Percentiles rank a stretch among this genome's conserved stretches.
phyloP scores from a whole-genome alignment of 805 yeast species.

The Ogataea saltuana region DNA sequence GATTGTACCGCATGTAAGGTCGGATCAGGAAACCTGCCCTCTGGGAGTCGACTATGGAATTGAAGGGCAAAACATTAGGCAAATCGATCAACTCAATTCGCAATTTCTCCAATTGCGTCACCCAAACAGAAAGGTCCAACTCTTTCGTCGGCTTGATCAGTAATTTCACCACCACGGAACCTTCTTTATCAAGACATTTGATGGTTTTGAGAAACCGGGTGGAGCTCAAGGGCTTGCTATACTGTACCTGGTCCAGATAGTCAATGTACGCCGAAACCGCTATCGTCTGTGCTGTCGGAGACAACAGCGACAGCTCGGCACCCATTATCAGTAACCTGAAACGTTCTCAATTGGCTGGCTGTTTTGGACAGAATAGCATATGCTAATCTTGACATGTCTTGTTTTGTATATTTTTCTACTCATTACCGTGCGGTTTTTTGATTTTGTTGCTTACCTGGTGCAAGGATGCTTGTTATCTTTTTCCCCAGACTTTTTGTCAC shows the following conservation, averaged over 20 bases:
- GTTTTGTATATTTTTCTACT: not conserved
- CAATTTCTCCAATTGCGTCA: slow-evolving; percentile 36
- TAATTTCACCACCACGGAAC: slow-evolving; percentile 75
- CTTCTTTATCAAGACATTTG: slow-evolving; percentile 72
- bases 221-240: slow-evolving; percentile 71
- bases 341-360: too few species aligned
- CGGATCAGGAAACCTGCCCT: slow-evolving; percentile 90
- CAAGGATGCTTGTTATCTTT: not conserved
- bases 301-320: slow-evolving; percentile 76
- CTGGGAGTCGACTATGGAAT: slow-evolving; percentile 78
- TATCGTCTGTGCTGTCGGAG: slow-evolving; percentile 90
- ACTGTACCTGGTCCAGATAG: slow-evolving; percentile 73
- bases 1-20: slow-evolving; percentile 72
- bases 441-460: not conserved
- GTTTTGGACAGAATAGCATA: too few species aligned
- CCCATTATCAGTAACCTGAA: slow-evolving; percentile 61
- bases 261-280: slow-evolving; percentile 89
- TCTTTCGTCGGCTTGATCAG: slow-evolving; percentile 67
- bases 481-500: not conserved
- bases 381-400: too few species aligned
- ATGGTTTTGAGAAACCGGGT: slow-evolving; percentile 86
- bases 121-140: slow-evolving; percentile 38
- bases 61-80: slow-evolving; percentile 70
- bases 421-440: not conserved
- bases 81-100: slow-evolving; percentile 44